Evolutionary conservation across 2,329 filamentous ascomycete genomes (phyloP), one percentile per base, ranked within the genome.

Genomic region (Colletotrichum tabaci): DNA sequence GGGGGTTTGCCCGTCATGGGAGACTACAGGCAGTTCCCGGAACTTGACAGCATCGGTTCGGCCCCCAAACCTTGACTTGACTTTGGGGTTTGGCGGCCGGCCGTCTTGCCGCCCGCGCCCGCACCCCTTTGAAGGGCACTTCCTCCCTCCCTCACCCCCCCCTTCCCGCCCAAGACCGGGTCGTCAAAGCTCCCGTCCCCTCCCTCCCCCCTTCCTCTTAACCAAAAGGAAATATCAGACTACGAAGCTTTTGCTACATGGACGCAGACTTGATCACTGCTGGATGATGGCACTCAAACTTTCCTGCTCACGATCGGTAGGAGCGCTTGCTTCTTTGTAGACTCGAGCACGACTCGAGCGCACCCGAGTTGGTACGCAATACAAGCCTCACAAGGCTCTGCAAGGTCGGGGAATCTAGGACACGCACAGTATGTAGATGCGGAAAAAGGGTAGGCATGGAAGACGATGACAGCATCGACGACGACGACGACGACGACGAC

Each of bases 21-120:
- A 44, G 47, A 30, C 6, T 30, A 30, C 47, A 44, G 52, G 62
- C 62, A 42, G 53, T 18, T 66, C 53, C 62, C 62, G 62, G 53
- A 47, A 55, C 30, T 58, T 62, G 65, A 30, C 57, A 52, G 57
- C 57, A 67, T 62, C 57, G 57, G 65, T 35, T 47, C 49, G 65
- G 47, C 56, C 64, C 56, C 65, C 58, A 46, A 57, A 62, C 47
- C 57, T 53, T 40, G 52, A 55, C 52, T 21, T 55, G 52, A 38
- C 30, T 55, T 55, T 55, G 52, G 52, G 10, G 30, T 38, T 55
- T 55, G 52, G 52, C 52, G 30, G 52, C 30, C 52, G 52, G 18
- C 52, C 52, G 52, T 38, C 52, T 12, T 30, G 16, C 52, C 52
- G 52, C 12, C 52, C 52, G 30, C 30, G 30, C 30, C 30, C 30